Evolutionary conservation across 805 yeast species (phyloP).

Genomic region (Metschnikowia matae): DNA sequence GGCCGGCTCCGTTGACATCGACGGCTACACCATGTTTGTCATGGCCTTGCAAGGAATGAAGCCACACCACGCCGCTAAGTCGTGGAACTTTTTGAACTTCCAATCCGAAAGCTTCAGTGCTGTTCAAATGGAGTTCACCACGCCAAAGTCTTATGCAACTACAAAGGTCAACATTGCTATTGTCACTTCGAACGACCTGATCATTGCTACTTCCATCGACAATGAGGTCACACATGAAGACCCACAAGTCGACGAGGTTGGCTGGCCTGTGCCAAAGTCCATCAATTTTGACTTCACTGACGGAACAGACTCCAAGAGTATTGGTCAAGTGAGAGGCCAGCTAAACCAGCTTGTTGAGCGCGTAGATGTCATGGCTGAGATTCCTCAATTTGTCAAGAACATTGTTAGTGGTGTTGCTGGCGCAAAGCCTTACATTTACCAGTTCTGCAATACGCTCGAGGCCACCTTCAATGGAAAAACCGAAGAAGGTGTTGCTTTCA

Average conservation of each 20-base stretch:
- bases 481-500: conserved; percentile 66
- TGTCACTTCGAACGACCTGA: conserved; percentile 58
- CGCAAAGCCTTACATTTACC: conserved; percentile 94
- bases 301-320: conserved; percentile 35
- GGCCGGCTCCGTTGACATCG: conserved; percentile 33
- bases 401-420: conserved; percentile 95
- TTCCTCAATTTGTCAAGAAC: conserved; percentile 89
- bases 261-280: conserved; percentile 83
- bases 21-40: conserved; percentile 72
- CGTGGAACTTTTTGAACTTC: conserved; percentile 92
- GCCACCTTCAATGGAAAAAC: conserved; percentile 40
- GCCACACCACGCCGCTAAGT: conserved; percentile 97
- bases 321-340: conserved; percentile 55
- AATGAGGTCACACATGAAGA: conserved; percentile 59
- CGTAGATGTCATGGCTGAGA: conserved; percentile 96
- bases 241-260: conserved; percentile 62
- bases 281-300: conserved; percentile 54
- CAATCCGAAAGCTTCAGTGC: conserved; percentile 73
- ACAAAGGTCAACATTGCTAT: conserved; percentile 80
- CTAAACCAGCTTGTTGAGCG: conserved; percentile 70
- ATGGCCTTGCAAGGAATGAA: conserved; percentile 99
- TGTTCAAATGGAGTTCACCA: conserved; percentile 90
- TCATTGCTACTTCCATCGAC: conserved; percentile 59
- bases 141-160: conserved; percentile 84
- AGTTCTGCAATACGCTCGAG: conserved; percentile 65